Evolutionary conservation across 169 alveolate species (phyloP), one percentile per base, ranked within the genome.

Genomic region (Plasmodium reichenowi): DNA sequence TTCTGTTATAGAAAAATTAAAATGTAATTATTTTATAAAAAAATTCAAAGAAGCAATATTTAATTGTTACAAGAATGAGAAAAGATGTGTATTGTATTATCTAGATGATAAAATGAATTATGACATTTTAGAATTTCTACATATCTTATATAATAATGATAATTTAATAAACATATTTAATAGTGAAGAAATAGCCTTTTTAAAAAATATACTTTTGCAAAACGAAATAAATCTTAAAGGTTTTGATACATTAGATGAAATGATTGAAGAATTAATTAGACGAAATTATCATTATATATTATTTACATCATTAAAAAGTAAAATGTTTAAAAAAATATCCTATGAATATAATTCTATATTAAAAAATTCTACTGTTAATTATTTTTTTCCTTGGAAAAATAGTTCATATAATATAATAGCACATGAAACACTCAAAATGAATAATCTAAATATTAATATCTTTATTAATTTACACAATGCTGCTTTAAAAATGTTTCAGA

Each of bases 1-100:
- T 32, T 54, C 88, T 10, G 20, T 63, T 38, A 68, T 67, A 67
- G 92, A 86, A 72, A 86, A 86, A 70, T 32, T 70, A 72, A 86
- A 86, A 62, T 64, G 88, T 48, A 86, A 86, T 54, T 70, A 72
- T 20, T 86, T 86, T 64, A 70, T 86, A 72, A 71, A 86, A 72
- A 72, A 86, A 71, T 86, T 86, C 63, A 71, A 72, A 47, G 88
- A 86, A 45, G 92, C 92, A 12, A 71, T 86, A 60, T 86, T 86
- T 54, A 86, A 86, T 29, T 86, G 92, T 45, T 86, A 86, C 10
- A 86, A 86, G 26, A 86, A 86, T 52, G 92, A 86, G 38, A 86
- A 86, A 62, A 60, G 92, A 54, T 86, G 92, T 54, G 75, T 86
- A 15, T 50, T 86, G 8, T 86, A 86, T 60, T 86, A 86, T 45